Evolutionary conservation across 148 eudicot species (phyloP).

Genomic region (Pouteria glomerata): DNA sequence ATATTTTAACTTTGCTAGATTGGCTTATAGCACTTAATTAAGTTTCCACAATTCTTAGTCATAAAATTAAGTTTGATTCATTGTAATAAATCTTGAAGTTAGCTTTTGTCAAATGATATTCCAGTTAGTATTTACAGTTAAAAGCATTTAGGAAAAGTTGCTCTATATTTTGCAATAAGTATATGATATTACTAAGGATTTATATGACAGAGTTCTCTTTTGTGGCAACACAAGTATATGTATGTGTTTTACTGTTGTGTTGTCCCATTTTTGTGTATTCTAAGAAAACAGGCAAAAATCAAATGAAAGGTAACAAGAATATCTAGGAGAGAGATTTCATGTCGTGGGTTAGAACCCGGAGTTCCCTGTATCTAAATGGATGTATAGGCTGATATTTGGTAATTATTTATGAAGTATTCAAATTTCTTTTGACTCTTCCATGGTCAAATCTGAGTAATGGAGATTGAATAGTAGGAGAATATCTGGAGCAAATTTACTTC

Average conservation of each 20-base stretch:
- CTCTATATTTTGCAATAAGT: not conserved
- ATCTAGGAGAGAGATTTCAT: not conserved
- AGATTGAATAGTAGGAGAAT: too few relatives aligned
- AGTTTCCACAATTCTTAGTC: too few relatives aligned
- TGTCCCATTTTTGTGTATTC: not conserved
- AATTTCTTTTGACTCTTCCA: too few relatives aligned
- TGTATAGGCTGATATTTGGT: not conserved
- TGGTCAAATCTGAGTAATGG: too few relatives aligned
- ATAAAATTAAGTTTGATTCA: too few relatives aligned
- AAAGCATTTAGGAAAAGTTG: not conserved
- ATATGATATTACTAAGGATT: not conserved
- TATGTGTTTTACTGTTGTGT: too few relatives aligned
- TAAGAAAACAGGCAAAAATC: too few relatives aligned
- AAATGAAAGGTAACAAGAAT: not conserved
- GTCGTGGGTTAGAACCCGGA: not conserved
- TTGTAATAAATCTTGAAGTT: not conserved
- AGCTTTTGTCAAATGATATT: not conserved
- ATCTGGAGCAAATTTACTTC: too few relatives aligned
- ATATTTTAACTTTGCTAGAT: not conserved
- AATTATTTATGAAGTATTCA: not conserved
- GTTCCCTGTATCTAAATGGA: not conserved
- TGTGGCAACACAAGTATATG: not conserved
- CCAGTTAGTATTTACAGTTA: not conserved
- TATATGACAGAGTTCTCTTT: not conserved
- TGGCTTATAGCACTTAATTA: not conserved